These are phyloP conservation scores for Fusarium tanahbumbuense DNA, from an alignment of 2,329 filamentous ascomycete genomes.

Conservation along the genomic window DNA sequence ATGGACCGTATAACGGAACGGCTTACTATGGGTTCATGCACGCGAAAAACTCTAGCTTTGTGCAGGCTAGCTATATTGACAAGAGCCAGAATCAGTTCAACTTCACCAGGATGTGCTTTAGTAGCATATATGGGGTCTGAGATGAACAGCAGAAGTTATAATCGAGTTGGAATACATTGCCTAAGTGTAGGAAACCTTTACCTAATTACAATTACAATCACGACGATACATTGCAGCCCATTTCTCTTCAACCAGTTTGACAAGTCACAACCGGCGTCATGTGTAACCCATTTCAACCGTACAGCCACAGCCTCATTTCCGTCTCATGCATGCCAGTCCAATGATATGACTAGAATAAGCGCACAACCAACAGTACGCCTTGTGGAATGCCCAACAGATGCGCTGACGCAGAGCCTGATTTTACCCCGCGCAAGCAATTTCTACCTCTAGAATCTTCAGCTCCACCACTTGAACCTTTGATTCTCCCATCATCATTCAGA, in stretches of 20 bases:
- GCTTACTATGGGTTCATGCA: background rate
- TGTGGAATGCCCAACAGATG: accelerated
- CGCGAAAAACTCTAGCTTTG: constrained; percentile 2
- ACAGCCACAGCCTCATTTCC: background rate
- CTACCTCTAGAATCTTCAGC: too few species aligned
- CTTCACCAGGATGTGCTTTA: constrained; percentile 16
- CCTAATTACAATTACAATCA: background rate
- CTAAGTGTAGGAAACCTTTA: too few species aligned
- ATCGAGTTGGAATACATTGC: too few species aligned
- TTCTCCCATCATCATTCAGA: too few species aligned
- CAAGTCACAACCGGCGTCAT: background rate
- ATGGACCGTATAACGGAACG: constrained; percentile 10
- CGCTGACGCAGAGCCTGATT: background rate
- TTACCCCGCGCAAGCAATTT: background rate
- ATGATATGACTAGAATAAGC: background rate
- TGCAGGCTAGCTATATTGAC: background rate
- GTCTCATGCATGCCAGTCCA: background rate
- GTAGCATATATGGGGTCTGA: background rate
- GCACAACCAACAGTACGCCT: background rate
- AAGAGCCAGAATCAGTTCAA: background rate
- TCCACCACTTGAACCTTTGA: too few species aligned
- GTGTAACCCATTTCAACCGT: background rate
- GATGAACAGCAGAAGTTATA: accelerated
- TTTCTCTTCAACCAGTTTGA: accelerated
- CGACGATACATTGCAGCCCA: accelerated